Percentiles rank a stretch among this genome's conserved stretches.
These are phyloP conservation scores for Cryptococcus wingfieldii DNA, from an alignment of 1,284 basidiomycete species.

Conservation along the genomic window DNA sequence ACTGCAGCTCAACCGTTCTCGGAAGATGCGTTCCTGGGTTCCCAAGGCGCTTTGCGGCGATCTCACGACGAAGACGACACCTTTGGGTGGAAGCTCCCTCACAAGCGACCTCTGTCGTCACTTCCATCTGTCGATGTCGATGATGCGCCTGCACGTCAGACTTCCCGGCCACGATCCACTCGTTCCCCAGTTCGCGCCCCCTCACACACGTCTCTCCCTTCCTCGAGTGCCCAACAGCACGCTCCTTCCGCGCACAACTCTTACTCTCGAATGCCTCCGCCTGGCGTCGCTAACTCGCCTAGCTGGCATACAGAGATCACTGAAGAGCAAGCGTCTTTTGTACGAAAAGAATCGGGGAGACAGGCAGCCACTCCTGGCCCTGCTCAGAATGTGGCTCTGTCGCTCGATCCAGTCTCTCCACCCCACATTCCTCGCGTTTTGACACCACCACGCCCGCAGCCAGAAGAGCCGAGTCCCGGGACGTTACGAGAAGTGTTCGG, in stretches of 20 bases:
- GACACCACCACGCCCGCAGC: background rate
- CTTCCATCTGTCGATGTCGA: background rate
- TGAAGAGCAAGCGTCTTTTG: background rate
- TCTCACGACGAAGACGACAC: background rate
- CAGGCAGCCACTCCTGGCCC: background rate
- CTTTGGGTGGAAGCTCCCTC: background rate
- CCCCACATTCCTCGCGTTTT: background rate
- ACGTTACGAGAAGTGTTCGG: background rate
- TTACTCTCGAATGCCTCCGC: conserved; percentile 3
- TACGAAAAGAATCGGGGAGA: background rate
- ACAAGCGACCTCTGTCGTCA: background rate
- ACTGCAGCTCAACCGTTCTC: background rate
- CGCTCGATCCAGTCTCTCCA: background rate
- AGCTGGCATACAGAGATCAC: conserved; percentile 9
- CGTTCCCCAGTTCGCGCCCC: background rate
- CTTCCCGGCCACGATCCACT: background rate
- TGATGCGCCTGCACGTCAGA: background rate
- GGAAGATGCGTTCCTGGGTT: background rate
- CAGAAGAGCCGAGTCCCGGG: background rate
- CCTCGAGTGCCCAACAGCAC: background rate
- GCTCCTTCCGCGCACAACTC: background rate
- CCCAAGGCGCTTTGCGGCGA: background rate
- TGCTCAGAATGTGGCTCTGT: background rate
- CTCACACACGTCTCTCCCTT: background rate
- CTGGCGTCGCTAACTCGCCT: conserved; percentile 7